Base-by-base conservation (phyloP, 2,329 filamentous ascomycete species). In the Epichloe sibirici region DNA sequence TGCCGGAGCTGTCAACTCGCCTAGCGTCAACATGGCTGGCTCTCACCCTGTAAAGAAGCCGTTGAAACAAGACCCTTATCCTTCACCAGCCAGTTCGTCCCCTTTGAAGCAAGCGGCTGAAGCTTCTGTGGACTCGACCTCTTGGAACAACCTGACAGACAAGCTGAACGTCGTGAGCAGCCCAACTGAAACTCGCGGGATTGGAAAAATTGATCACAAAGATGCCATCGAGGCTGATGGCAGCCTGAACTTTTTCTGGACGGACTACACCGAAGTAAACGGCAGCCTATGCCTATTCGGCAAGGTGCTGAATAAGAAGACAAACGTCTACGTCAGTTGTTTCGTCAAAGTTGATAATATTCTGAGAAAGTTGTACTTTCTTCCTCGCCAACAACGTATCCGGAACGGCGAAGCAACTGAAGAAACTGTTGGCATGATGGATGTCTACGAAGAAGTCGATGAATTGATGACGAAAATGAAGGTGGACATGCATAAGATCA, bases 261-360 rank as follows among this genome's bases (percentile, higher is more conserved):
- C 88, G 7, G 93, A 98, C 68, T 98, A 95, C 63, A 89, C 86
- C 1, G 93, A 98, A 65, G 75, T 95, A 65, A 90, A 90, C 62
- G 91, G 91, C 54, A 93, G 84, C 59, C 74, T 98, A 9, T 97
- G 90, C 66, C 77, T 98, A 11, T 97, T 98, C 64, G 93, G 93
- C 57, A 98, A 98, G 65, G 91, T 96, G 25, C 82, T 90, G 61
- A 90, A 96, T 71, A 95, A 90, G 68, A 86, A 83, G 61, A 88
- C 81, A 1, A 83, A 80, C 49, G 74, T 75, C 44, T 90, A 88
- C 64, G 85, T 90, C 55, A 98, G 93, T 69, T 94, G 90, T 62
- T 97, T 98, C 62, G 80, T 96, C 66, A 97, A 97, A 68, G 75
- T 98, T 21, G 90, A 98, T 73, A 96, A 96, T 59, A 87, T 98